These are phyloP conservation scores for Medicago arabica DNA, from an alignment of 306 rosid genomes.

Conservation along the genomic window DNA sequence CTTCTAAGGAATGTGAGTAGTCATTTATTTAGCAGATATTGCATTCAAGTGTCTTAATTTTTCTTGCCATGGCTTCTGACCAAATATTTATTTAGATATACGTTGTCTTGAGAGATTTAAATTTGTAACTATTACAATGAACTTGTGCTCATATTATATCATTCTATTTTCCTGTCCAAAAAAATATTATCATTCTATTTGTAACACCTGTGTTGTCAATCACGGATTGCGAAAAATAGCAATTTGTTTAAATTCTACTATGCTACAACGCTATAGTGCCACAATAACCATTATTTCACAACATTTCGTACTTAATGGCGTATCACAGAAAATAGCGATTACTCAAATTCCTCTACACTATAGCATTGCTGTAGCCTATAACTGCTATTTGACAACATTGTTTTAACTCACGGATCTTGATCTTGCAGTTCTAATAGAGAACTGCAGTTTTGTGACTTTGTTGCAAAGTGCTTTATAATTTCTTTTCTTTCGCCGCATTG, in stretches of 20 bases:
- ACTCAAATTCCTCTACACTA: background rate
- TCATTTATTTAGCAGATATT: conserved; percentile 4
- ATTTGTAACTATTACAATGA: background rate
- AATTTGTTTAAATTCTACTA: background rate
- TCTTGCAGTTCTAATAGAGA: conserved; percentile 7
- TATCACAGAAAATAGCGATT: background rate
- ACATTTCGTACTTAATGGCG: background rate
- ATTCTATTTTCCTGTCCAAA: no score
- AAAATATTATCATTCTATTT: background rate
- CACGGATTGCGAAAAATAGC: background rate
- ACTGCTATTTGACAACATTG: background rate
- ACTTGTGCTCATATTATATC: background rate
- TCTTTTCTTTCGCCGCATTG: background rate
- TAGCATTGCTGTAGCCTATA: background rate
- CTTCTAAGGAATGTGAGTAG: background rate
- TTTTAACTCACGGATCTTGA: conserved; percentile 23
- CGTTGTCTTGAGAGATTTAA: background rate
- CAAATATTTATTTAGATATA: background rate
- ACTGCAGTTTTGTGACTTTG: conserved; percentile 2
- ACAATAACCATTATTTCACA: background rate
- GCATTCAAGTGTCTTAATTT: background rate
- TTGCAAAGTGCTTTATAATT: background rate
- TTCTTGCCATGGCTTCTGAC: conserved; percentile 21
- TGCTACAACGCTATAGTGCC: background rate
- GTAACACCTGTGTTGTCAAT: background rate